Base-by-base conservation (phyloP, 768 basidiomycete genomes). In the Paxillus rubicundulus region DNA sequence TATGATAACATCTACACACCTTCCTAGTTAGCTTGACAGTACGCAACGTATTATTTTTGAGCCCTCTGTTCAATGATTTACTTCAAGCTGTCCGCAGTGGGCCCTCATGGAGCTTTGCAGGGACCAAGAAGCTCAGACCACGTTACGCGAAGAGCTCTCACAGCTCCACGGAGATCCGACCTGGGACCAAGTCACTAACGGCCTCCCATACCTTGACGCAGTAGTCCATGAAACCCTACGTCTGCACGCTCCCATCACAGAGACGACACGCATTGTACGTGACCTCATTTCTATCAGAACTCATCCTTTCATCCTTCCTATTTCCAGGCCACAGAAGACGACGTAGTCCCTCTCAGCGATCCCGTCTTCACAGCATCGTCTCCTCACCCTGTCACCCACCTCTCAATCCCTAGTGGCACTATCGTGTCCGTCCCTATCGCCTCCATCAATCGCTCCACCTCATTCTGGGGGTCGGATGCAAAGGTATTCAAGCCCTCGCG, bases 401-500 rank as follows among this genome's bases (percentile, higher is more conserved):
- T 79, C 18, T 54, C 51, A 13, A 63, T 80, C n/a, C 52, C 77
- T 1, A 71, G 72, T 48, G 77, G 76, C 18, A 70, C 74, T 1
- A 44, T 56, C 5, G 55, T 82, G 13, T 64, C 65, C 6, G 59
- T 77, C 5, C 72, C 78, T 0, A 67, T 78, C 40, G 56, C 61
- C 17, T 60, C 59, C 43, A 67, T 81, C 28, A 80, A 82, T 60
- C 60, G 64, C 8, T 71, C 74, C 1, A 55, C 63, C 32, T 60
- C 48, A 4, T 55, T 78, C 18, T 82, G 80, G 78, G 81, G 81
- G 5, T 47, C 65, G 2, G 72, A 75, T 38, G 74, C 77, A 27
- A 71, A 67, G 33, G 61, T 64, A 18, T 79, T 79, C 61, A 64
- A 63, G 5, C 78, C 77, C 7, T 68, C 71, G 45, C 70, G 78